Percentiles rank a stretch among this genome's conserved stretches.
Conservation (phyloP, 179 eudicot genomes). For the Heliamphora pulchella region DNA sequence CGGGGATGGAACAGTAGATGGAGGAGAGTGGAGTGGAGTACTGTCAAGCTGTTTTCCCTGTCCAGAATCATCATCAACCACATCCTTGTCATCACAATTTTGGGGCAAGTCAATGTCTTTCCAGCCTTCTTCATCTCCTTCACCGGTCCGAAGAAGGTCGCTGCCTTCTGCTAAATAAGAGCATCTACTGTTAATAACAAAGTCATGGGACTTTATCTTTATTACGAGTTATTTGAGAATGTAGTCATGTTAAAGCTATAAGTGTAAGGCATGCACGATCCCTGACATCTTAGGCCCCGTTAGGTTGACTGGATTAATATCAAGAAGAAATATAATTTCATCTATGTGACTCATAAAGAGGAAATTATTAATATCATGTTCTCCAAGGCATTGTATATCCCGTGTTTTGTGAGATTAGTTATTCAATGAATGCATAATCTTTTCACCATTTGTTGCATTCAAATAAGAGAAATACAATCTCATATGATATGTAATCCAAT, state of each 20-base stretch:
- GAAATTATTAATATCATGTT: too few relatives aligned
- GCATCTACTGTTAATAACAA: background rate
- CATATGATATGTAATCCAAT: too few relatives aligned
- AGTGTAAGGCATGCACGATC: background rate
- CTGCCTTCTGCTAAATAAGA: background rate
- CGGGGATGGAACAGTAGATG: background rate
- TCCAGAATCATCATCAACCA: background rate
- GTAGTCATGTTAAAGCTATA: background rate
- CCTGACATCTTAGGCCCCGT: too few relatives aligned
- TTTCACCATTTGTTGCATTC: too few relatives aligned
- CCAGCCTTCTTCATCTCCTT: constrained; percentile 8
- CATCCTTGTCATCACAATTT: background rate
- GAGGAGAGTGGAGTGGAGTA: background rate
- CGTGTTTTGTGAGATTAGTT: too few relatives aligned
- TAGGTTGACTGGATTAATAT: too few relatives aligned
- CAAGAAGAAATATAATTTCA: too few relatives aligned
- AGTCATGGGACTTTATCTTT: background rate
- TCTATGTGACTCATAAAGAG: too few relatives aligned
- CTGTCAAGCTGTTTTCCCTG: background rate
- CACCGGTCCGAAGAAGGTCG: background rate
- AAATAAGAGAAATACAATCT: too few relatives aligned
- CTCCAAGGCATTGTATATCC: too few relatives aligned
- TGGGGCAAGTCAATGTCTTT: constrained; percentile 8
- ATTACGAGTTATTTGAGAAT: background rate
- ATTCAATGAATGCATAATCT: too few relatives aligned